phyloP scores from a whole-genome alignment of 768 basidiomycete genomes.

The Epithele typhae region DNA sequence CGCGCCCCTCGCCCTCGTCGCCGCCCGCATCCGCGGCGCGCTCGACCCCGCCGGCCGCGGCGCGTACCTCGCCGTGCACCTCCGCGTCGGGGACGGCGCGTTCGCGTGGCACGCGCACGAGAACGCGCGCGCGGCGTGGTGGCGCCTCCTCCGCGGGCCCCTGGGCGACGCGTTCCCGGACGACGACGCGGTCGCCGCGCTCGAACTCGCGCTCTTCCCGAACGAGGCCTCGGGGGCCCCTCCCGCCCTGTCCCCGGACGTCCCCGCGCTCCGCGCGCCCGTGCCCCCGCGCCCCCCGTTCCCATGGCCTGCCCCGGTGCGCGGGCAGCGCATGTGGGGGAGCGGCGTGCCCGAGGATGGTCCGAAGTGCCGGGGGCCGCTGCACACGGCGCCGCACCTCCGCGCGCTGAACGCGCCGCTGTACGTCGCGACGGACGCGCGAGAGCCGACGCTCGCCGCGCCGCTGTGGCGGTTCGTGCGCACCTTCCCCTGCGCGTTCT shows the following conservation, averaged over 20 bases:
- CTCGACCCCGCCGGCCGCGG: slow-evolving; percentile 45
- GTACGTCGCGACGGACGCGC: slow-evolving; percentile 63
- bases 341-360: background rate
- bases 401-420: slow-evolving; percentile 50
- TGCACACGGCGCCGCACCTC: slow-evolving; percentile 39
- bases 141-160: slow-evolving; percentile 46
- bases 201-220: slow-evolving; percentile 16
- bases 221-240: slow-evolving; percentile 5
- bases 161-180: slow-evolving; percentile 31
- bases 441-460: slow-evolving; percentile 35
- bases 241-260: slow-evolving; percentile 13
- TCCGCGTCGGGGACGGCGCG: slow-evolving; percentile 65
- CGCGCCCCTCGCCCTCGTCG: slow-evolving; percentile 38
- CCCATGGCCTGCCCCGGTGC: slow-evolving; percentile 13
- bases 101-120: slow-evolving; percentile 41
- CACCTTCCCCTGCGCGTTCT: slow-evolving; percentile 64
- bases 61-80: slow-evolving; percentile 59
- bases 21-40: slow-evolving; percentile 44
- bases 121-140: slow-evolving; percentile 51
- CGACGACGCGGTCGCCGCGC: slow-evolving; percentile 5
- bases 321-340: too few relatives aligned
- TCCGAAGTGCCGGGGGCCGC: slow-evolving; percentile 35
- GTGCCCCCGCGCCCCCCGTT: slow-evolving; percentile 27
- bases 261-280: slow-evolving; percentile 18
- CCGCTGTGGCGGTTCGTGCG: slow-evolving; percentile 40